Evolutionary conservation across 2,329 filamentous ascomycete genomes (phyloP).

Genomic region (Monosporascus sp.): DNA sequence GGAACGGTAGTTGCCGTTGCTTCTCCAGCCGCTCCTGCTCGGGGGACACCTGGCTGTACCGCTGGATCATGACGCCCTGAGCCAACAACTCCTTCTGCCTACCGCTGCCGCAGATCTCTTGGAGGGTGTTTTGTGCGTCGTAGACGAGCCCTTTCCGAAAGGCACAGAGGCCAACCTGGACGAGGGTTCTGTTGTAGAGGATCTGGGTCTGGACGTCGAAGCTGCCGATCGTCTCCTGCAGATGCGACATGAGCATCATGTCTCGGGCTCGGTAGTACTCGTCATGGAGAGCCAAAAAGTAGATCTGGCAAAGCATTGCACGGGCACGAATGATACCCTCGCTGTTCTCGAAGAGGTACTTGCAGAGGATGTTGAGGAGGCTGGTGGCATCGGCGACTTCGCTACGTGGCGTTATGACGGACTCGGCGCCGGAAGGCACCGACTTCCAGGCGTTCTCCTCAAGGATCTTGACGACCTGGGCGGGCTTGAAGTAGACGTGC

Average conservation of each 20-base stretch:
- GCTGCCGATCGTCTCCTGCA: constrained; percentile 93
- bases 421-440: constrained; percentile 65
- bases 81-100: constrained; percentile 96
- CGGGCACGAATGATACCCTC: constrained; percentile 94
- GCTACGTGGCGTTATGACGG: constrained; percentile 71
- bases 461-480: constrained; percentile 86
- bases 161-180: constrained; percentile 95
- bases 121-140: constrained; percentile 93
- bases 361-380: constrained; percentile 84
- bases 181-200: constrained; percentile 95
- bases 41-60: constrained; percentile 91
- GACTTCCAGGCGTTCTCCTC: constrained; percentile 92
- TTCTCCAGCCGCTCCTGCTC: constrained; percentile 97
- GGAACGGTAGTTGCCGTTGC: constrained; percentile 96
- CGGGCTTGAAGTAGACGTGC: constrained; percentile 98
- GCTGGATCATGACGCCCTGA: constrained; percentile 97
- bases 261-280: constrained; percentile 97
- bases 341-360: constrained; percentile 89
- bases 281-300: constrained; percentile 95
- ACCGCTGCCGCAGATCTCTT: constrained; percentile 96
- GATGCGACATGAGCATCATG: constrained; percentile 99
- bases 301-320: constrained; percentile 97
- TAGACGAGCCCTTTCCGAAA: constrained; percentile 97
- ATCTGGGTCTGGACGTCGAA: constrained; percentile 98
- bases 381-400: constrained; percentile 62